A percentile compares a stretch with the other conserved stretches of the same genome.
Conservation (phyloP, 2,329 filamentous ascomycete species). For the Stagonosporopsis tanaceti region DNA sequence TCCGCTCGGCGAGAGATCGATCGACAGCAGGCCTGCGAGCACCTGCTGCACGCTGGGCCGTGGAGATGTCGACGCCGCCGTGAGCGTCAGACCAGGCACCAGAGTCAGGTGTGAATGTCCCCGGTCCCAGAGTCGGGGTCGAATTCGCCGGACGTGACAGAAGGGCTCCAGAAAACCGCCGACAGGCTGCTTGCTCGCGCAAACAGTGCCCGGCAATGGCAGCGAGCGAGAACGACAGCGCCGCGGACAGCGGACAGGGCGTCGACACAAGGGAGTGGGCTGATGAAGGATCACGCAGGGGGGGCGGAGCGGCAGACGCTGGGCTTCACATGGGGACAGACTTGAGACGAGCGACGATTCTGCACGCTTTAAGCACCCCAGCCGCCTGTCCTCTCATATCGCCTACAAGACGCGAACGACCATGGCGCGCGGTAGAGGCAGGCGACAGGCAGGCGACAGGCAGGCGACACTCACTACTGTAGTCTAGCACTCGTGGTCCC, state of each 20-base stretch:
- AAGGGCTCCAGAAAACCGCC: slow-evolving; percentile 15
- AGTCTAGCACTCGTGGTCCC: slow-evolving; percentile 19
- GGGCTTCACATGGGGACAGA: slow-evolving; percentile 32
- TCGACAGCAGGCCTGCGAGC: slow-evolving; percentile 37
- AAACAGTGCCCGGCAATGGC: neutral
- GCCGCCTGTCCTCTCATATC: slow-evolving; percentile 36
- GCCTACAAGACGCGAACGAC: slow-evolving; percentile 24
- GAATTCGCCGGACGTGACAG: slow-evolving; percentile 5
- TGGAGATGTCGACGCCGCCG: slow-evolving; percentile 21
- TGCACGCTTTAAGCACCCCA: slow-evolving; percentile 37
- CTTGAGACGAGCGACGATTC: slow-evolving; percentile 41
- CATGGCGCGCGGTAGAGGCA: slow-evolving; percentile 15
- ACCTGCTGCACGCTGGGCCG: slow-evolving; percentile 32
- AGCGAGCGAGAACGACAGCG: slow-evolving; percentile 13
- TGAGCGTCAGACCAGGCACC: slow-evolving; percentile 19
- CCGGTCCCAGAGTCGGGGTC: slow-evolving; percentile 18
- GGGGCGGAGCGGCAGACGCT: slow-evolving; percentile 29
- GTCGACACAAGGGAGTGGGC: slow-evolving; percentile 35
- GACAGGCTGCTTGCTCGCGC: slow-evolving; percentile 9
- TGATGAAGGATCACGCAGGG: slow-evolving; percentile 37
- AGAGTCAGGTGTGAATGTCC: slow-evolving; percentile 14
- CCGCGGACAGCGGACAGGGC: slow-evolving; percentile 20
- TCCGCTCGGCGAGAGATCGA: slow-evolving; percentile 37
- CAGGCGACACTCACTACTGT: slow-evolving; percentile 14
- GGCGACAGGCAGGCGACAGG: neutral